Evolutionary conservation across 371 early-diverging fungal genomes (phyloP).

Genomic region (Mortierella sp.): DNA sequence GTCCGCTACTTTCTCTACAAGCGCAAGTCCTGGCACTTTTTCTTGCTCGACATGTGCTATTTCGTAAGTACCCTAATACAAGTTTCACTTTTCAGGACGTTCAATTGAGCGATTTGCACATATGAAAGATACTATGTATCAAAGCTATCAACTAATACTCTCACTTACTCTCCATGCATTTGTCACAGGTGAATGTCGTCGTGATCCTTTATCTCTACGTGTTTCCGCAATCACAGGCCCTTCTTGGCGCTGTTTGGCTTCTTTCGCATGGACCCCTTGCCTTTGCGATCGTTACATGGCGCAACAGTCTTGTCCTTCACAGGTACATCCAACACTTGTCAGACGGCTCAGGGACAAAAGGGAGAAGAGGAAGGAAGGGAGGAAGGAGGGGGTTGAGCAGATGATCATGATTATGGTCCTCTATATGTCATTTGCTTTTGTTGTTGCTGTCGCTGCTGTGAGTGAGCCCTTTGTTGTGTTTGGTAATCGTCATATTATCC

Average conservation of each 20-base stretch:
- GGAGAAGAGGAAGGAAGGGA: not conserved
- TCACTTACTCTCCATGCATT: not conserved
- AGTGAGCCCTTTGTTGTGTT: not conserved
- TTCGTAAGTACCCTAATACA: no score
- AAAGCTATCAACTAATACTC: not conserved
- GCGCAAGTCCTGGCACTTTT: constrained; percentile 74
- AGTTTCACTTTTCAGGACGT: not conserved
- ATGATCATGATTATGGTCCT: not conserved
- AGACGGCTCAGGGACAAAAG: not conserved
- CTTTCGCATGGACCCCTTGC: constrained; percentile 78
- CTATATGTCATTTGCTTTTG: not conserved
- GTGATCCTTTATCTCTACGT: constrained; percentile 66
- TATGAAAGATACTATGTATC: not conserved
- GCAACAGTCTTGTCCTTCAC: constrained; percentile 63
- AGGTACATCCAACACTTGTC: constrained; percentile 24
- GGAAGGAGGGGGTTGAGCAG: not conserved
- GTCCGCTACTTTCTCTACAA: constrained; percentile 74
- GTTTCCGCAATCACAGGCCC: constrained; percentile 61
- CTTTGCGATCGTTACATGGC: constrained; percentile 82
- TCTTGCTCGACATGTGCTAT: constrained; percentile 80
- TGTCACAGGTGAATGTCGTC: constrained; percentile 66
- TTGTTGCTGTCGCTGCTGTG: not conserved
- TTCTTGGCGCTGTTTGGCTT: constrained; percentile 70
- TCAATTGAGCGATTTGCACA: not conserved
- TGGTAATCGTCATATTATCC: constrained; percentile 23